Conservation (phyloP, 2,329 filamentous ascomycete genomes). For the Talaromyces pinophilus region DNA sequence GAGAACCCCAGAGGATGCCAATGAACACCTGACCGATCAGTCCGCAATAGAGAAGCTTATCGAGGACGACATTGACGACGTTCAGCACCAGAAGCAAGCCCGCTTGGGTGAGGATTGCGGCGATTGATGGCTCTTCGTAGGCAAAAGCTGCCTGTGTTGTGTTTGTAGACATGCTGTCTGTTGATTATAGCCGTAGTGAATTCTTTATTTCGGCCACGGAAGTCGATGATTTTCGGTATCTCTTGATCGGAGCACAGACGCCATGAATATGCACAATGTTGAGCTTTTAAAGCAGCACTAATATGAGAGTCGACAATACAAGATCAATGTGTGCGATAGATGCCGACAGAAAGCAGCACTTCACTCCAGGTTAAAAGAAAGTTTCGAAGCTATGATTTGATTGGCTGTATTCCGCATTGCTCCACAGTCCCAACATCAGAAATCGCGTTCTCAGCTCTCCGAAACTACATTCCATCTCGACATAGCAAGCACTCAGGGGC, state of each 20-base stretch:
- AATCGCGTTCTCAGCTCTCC: too few species aligned
- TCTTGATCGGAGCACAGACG: too few species aligned
- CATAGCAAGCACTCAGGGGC: too few species aligned
- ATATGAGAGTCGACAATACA: too few species aligned
- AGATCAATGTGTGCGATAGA: too few species aligned
- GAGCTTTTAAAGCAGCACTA: too few species aligned
- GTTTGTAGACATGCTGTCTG: neutral
- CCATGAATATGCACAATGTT: too few species aligned
- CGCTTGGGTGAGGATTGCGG: constrained; percentile 60
- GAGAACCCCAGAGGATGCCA: constrained; percentile 69
- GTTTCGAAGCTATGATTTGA: too few species aligned
- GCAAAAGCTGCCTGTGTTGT: constrained; percentile 40
- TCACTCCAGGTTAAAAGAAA: neutral
- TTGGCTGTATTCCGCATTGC: too few species aligned
- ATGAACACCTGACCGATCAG: constrained; percentile 71
- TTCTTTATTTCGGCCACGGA: neutral
- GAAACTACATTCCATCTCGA: too few species aligned
- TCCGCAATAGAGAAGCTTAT: constrained; percentile 66
- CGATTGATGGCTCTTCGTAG: constrained; percentile 65
- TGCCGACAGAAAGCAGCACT: too few species aligned
- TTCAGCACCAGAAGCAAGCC: constrained; percentile 67
- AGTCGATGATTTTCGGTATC: neutral
- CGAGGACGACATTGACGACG: constrained; percentile 57
- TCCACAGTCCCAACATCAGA: too few species aligned
- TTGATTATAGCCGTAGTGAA: neutral